phyloP scores from a whole-genome alignment of 2,329 filamentous ascomycete species.

The Pseudogymnoascus sp. region DNA sequence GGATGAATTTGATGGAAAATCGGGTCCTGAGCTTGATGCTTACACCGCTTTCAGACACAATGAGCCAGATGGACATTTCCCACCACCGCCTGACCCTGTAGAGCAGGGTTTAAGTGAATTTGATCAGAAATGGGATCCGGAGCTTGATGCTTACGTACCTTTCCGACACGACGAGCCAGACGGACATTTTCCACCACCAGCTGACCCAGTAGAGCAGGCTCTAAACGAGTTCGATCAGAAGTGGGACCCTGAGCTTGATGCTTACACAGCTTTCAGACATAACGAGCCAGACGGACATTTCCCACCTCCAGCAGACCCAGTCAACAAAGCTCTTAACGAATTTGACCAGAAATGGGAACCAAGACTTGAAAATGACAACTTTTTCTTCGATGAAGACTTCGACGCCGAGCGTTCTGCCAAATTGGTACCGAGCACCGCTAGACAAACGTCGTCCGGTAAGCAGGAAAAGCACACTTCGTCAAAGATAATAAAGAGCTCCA shows the following conservation, averaged over 20 bases:
- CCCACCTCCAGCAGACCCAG: constrained; percentile 20
- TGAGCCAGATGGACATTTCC: constrained; percentile 35
- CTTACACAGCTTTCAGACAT: constrained; percentile 32
- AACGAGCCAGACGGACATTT: constrained; percentile 36
- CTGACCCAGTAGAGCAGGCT: constrained; percentile 26
- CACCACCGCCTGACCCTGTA: constrained; percentile 22
- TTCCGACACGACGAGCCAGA: constrained; percentile 31
- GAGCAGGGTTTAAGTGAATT: constrained; percentile 19
- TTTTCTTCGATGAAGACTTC: constrained; percentile 3
- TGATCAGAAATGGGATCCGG: constrained; percentile 7
- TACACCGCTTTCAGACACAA: constrained; percentile 30
- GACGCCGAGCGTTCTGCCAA: not conserved
- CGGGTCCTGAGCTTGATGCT: not conserved
- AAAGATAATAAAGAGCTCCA: not conserved
- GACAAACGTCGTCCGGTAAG: not conserved
- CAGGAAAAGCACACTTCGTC: not conserved
- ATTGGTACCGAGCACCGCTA: not conserved
- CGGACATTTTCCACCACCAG: constrained; percentile 27
- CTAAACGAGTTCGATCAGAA: constrained; percentile 2
- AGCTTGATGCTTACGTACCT: constrained; percentile 24
- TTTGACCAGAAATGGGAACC: constrained; percentile 10
- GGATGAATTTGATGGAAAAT: constrained; percentile 2
- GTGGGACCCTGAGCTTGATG: constrained; percentile 15
- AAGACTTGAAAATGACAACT: constrained; percentile 4
- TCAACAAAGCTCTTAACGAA: constrained; percentile 21